A percentile compares a stretch with the other conserved stretches of the same genome.
These are phyloP conservation scores for Iris pallida DNA, from an alignment of 116 monocot species.

Conservation along the genomic window DNA sequence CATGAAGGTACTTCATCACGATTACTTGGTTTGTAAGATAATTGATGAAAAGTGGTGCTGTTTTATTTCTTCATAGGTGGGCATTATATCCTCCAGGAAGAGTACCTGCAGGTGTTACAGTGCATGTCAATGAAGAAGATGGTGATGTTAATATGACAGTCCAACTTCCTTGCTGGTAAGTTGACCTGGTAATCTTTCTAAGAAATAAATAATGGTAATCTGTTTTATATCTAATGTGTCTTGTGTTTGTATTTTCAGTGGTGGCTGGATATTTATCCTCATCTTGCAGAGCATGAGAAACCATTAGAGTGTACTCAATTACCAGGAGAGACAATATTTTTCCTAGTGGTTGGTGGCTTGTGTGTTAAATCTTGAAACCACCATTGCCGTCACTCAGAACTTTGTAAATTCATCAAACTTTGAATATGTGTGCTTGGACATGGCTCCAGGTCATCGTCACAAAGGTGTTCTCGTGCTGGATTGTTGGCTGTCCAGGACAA, in stretches of 20 bases:
- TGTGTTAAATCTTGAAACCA: constrained; percentile 89
- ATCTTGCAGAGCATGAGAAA: constrained; percentile 83
- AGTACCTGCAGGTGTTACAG: constrained; percentile 91
- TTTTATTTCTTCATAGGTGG: constrained; percentile 57
- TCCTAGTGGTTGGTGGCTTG: constrained; percentile 99
- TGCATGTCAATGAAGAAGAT: constrained; percentile 96
- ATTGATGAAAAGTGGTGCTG: background rate
- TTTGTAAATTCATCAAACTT: constrained; percentile 87
- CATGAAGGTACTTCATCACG: background rate
- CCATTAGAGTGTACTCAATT: constrained; percentile 92
- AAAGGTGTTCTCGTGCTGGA: constrained; percentile 97
- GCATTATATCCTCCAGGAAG: constrained; percentile 96
- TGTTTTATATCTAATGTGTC: background rate
- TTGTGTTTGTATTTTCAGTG: constrained; percentile 51
- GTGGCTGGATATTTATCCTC: constrained; percentile 98
- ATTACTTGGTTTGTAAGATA: background rate
- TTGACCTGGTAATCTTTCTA: background rate
- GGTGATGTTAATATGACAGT: constrained; percentile 84
- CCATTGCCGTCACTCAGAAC: constrained; percentile 94
- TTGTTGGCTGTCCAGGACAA: constrained; percentile 59
- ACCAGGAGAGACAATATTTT: constrained; percentile 97
- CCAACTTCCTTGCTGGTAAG: constrained; percentile 93
- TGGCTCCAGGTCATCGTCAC: constrained; percentile 87
- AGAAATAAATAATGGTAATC: background rate
- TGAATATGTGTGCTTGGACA: constrained; percentile 80